phyloP scores from a whole-genome alignment of 2,329 filamentous ascomycete genomes.

The Fusarium sterilihyphosum region DNA sequence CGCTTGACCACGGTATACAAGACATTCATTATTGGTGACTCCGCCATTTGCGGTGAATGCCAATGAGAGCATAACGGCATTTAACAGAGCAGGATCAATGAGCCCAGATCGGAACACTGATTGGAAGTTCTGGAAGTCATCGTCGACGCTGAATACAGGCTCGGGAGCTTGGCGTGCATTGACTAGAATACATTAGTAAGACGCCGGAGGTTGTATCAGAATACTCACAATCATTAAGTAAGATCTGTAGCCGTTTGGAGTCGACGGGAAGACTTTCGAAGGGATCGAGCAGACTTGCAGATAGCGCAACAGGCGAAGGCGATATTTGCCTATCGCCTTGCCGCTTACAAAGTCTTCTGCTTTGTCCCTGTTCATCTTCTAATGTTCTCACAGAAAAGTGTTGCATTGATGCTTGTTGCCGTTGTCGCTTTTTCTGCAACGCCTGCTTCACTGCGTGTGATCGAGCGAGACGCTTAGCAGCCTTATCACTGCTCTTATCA shows the following conservation, averaged over 20 bases:
- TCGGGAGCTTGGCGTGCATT: constrained; percentile 43
- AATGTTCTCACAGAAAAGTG: constrained; percentile 13
- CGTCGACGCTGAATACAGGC: constrained; percentile 50
- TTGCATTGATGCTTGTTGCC: not conserved
- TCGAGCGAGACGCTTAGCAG: constrained; percentile 8
- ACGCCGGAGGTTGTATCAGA: too few species aligned
- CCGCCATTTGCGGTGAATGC: constrained; percentile 43
- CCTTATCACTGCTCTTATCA: not conserved
- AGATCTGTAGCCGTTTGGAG: constrained; percentile 5
- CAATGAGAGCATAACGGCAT: constrained; percentile 53
- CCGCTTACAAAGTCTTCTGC: rapidly evolving
- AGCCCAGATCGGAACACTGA: constrained; percentile 48
- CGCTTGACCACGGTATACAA: constrained; percentile 49
- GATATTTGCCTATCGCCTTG: too few species aligned
- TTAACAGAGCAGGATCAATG: constrained; percentile 51
- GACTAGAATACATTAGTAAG: not conserved
- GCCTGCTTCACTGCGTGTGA: constrained; percentile 36
- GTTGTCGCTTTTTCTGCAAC: constrained; percentile 20
- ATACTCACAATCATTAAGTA: too few species aligned
- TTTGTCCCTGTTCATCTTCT: not conserved
- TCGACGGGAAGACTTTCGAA: constrained; percentile 26
- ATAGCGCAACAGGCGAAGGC: not conserved
- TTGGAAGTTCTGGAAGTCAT: constrained; percentile 52
- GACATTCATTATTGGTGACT: constrained; percentile 46
- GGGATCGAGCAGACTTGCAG: not conserved